phyloP scores from a whole-genome alignment of 768 basidiomycete genomes.

The Lactarius hatsudake region DNA sequence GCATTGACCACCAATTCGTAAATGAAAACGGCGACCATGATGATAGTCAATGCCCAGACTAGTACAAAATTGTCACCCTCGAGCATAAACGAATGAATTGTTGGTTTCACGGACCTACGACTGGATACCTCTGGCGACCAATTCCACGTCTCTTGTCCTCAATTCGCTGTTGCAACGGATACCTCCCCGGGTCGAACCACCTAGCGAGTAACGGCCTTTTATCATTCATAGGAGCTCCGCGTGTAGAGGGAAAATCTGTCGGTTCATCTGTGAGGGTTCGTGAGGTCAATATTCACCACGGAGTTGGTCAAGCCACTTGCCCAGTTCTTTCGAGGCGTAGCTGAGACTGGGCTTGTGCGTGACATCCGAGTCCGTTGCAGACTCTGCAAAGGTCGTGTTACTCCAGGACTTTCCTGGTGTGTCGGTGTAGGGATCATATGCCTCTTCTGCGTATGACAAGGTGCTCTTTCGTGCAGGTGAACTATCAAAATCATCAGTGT shows the following conservation, averaged over 20 bases:
- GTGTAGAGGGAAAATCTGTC: not conserved
- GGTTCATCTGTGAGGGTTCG: slow-evolving; percentile 1
- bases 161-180: slow-evolving; percentile 76
- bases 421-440: slow-evolving; percentile 20
- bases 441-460: slow-evolving; percentile 20
- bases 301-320: slow-evolving; percentile 2
- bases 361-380: not conserved
- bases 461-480: not conserved
- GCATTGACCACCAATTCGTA: slow-evolving; percentile 79
- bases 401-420: not conserved
- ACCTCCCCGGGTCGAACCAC: slow-evolving; percentile 30
- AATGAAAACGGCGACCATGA: slow-evolving; percentile 76
- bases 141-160: slow-evolving; percentile 85
- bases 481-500: not conserved
- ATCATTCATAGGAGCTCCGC: not conserved
- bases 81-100: not conserved
- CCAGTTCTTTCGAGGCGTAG: slow-evolving; percentile 10
- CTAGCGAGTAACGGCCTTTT: slow-evolving; percentile 12
- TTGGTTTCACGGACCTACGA: slow-evolving; percentile 54
- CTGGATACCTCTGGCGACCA: slow-evolving; percentile 76
- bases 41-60: slow-evolving; percentile 64
- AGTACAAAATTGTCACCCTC: slow-evolving; percentile 27
- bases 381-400: not conserved
- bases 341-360: slow-evolving; percentile 14
- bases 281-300: not conserved